Base-by-base conservation (phyloP, 768 basidiomycete species). In the Lyophyllum semitale region DNA sequence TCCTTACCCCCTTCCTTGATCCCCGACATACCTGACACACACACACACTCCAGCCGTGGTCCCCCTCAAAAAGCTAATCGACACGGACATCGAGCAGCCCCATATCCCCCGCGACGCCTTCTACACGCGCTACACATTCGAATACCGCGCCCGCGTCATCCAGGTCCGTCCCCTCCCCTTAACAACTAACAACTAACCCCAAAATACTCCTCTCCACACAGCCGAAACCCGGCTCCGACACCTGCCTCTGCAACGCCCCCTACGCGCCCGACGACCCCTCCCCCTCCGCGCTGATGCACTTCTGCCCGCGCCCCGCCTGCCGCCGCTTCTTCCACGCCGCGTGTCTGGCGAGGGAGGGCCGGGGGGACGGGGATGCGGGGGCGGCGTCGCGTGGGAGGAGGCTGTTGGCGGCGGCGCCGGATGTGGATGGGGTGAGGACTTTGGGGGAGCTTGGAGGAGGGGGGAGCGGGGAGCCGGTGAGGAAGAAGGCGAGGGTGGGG, bases 301-400 rank as follows among this genome's bases (percentile, higher is more conserved):
- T 84, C 50, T 87, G 85, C 60, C 83, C 84, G 0, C 77, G 80
- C 0, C 80, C 78, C 0, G 51, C 58, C 0, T 87, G 85, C 56
- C 65, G 73, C 11, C 72, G 63, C 4, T 75, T 71, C 8, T 85
- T 77, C 55, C 85, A 87, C 61, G 71, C 74, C 11, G 22, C 58
- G 0, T 87, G 85, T 54, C 66, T 87, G 4, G 18, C 72, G 11
- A 61, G 60, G 12, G 42, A 53, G 4, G 69, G 66, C 1, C 68
- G 63, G 41, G 55, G 66, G n/a, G 65, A 61, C 13, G 38, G 59
- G 38, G 38, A 50, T 47, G 22, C 29, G 6, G 40, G 38, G 13
- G 37, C 60, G 50, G 32, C 66, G 11, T 33, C 57, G 7, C 66
- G 68, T 1, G 46, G 57, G 0, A 58, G 67, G 3, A 67, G 68